Evolutionary conservation across 768 basidiomycete genomes (phyloP).

Genomic region (Suillus plorans): DNA sequence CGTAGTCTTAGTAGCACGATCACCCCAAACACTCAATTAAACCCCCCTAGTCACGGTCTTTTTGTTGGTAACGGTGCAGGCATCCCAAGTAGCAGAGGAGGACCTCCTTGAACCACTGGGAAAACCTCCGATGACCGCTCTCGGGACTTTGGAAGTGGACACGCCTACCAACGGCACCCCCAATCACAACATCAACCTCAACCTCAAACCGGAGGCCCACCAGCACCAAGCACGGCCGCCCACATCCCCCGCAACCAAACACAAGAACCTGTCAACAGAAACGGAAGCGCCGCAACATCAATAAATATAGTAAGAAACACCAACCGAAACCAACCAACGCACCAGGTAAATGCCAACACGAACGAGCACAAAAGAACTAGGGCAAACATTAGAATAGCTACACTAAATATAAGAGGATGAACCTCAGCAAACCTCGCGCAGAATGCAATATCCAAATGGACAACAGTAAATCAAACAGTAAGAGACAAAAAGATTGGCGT

Average conservation of each 20-base stretch:
- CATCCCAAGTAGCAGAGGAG: background rate
- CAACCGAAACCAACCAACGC: background rate
- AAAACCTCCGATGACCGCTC: background rate
- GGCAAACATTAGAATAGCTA: background rate
- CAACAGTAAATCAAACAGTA: slow-evolving; percentile 12
- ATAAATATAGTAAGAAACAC: no score
- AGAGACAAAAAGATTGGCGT: slow-evolving; percentile 14
- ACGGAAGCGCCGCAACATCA: no score
- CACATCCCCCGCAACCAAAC: no score
- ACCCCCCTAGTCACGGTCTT: background rate
- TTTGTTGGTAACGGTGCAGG: background rate
- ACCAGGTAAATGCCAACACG: accelerated
- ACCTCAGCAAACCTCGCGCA: background rate
- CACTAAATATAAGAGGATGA: background rate
- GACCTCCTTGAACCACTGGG: background rate
- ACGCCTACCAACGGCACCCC: background rate
- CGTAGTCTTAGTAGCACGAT: background rate
- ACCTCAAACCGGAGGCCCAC: no score
- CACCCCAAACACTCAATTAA: background rate
- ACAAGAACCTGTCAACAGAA: background rate
- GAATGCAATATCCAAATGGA: slow-evolving; percentile 15
- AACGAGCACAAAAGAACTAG: background rate
- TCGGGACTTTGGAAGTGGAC: background rate
- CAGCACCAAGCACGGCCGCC: no score
- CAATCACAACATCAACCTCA: background rate